Evolutionary conservation across 352 stramenopile species (phyloP).

Genomic region (Pseudoperonospora humuli): DNA sequence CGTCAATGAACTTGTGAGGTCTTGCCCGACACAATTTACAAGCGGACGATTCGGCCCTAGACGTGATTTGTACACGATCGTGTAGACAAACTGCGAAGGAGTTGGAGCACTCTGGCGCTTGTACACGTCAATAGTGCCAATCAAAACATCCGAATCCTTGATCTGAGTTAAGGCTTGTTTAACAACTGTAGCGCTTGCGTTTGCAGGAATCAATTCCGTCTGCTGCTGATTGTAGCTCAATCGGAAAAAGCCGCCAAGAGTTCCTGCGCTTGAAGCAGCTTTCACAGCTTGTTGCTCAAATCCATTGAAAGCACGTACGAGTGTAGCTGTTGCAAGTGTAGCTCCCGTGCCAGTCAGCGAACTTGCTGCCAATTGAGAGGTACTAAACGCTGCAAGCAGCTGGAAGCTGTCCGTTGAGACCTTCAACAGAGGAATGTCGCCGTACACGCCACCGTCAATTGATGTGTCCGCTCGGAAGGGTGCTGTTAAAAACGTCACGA

Average conservation of each 20-base stretch:
- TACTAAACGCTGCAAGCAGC: conserved; percentile 45
- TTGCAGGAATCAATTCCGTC: conserved; percentile 59
- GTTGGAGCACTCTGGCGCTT: conserved; percentile 31
- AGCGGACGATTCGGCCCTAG: conserved; percentile 50
- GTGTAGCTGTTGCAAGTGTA: conserved; percentile 59
- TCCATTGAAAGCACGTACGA: conserved; percentile 86
- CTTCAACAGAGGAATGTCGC: conserved; percentile 44
- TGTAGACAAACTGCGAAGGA: conserved; percentile 44
- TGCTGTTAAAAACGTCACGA: conserved; percentile 60
- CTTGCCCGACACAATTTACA: conserved; percentile 34
- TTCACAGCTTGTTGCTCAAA: conserved; percentile 89
- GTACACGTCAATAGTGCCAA: conserved; percentile 49
- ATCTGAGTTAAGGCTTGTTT: conserved; percentile 47
- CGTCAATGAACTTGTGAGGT: conserved; percentile 37
- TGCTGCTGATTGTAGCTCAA: conserved; percentile 81
- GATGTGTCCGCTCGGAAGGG: conserved; percentile 30
- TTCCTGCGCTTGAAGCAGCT: conserved; percentile 49
- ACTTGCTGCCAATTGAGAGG: conserved; percentile 30
- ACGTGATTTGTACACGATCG: conserved; percentile 55
- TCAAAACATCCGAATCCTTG: conserved; percentile 10
- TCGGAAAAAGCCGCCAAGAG: conserved; percentile 81
- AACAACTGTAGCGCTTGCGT: conserved; percentile 48
- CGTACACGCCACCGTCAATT: conserved; percentile 32
- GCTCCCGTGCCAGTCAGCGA: conserved; percentile 72
- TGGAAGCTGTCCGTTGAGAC: conserved; percentile 67